A percentile compares a stretch with the other conserved stretches of the same genome.
Evolutionary conservation across 2,329 filamentous ascomycete species (phyloP).

Genomic region (Aspergillus ruber): DNA sequence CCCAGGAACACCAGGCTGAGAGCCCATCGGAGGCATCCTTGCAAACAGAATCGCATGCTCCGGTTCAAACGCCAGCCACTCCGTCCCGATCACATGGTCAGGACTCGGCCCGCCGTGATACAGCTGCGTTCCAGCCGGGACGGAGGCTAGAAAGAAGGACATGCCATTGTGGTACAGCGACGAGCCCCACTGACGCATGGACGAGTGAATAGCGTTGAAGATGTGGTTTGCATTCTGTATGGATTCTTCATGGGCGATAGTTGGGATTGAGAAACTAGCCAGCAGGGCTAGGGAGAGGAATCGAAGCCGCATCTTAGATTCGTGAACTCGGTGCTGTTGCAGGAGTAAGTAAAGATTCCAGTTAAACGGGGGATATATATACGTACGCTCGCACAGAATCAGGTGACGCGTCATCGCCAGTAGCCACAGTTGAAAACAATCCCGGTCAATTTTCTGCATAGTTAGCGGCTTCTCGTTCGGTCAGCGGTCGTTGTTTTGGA

Average conservation of each 20-base stretch:
- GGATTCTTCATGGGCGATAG: not conserved
- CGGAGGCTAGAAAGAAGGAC: conserved; percentile 59
- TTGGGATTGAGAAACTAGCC: not conserved
- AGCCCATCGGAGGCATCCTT: conserved; percentile 3
- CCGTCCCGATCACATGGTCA: conserved; percentile 47
- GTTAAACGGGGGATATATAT: no score
- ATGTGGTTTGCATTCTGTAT: conserved; percentile 54
- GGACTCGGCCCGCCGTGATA: conserved; percentile 56
- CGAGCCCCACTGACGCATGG: conserved; percentile 68
- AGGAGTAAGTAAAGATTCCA: no score
- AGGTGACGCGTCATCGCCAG: no score
- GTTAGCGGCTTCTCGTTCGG: no score
- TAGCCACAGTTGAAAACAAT: no score
- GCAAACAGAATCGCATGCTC: conserved; percentile 67
- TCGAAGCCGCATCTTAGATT: not conserved
- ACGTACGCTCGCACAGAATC: no score
- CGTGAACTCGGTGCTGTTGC: no score
- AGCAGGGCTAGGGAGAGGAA: not conserved
- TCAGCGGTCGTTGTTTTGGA: no score
- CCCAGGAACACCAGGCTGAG: conserved; percentile 4
- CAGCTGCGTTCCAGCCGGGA: conserved; percentile 59
- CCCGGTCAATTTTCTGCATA: no score
- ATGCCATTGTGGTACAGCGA: conserved; percentile 70
- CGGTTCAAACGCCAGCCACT: conserved; percentile 72
- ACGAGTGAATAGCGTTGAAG: conserved; percentile 67